Base-by-base conservation (phyloP, 2,329 filamentous ascomycete species). In the Xylariaceae sp. region DNA sequence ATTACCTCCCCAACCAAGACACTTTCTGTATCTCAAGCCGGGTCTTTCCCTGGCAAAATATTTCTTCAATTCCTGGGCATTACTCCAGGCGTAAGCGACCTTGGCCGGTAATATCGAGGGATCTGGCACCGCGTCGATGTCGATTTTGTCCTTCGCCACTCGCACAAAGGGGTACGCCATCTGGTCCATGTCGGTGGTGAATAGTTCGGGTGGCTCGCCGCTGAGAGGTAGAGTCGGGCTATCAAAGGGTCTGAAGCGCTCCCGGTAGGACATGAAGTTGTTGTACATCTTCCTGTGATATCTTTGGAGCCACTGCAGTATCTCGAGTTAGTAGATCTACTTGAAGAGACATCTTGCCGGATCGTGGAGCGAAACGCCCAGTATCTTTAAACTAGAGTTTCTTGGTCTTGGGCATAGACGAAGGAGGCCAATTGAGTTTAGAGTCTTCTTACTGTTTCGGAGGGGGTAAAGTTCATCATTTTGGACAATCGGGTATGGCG, bases 1-100 rank as follows among this genome's bases (percentile, higher is more conserved):
- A 16, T 61, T 55, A 2, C 58, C 57, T 6, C 58, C 58, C 50
- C 54, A 63, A 2, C 61, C 61, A 3, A 61, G 19, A 34, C 54
- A 58, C 5, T n/a, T 53, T 1, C 33, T 26, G 33, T 62, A 60
- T 16, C 6, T 29, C 4, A 56, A 21, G 3, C n/a, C 9, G 6
- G 41, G 56, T 11, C 23, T 12, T 0, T 29, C 3, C 12, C 5
- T 7, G 11, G 17, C 33, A 33, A 60, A 62, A 29, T 53, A 6
- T 0, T n/a, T 2, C 34, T 52, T 53, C 41, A 62, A 2, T 0
- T 1, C 6, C 9, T 7, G 21, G 6, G 39, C 1, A 3, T 5
- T 7, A 4, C 23, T 3, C 12, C 24, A 50, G 9, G 50, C 37
- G 12, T 19, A 4, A 11, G 1, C 2, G 17, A 21, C 3, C 14